phyloP scores from a whole-genome alignment of 2,329 filamentous ascomycete genomes.

The Bipolaris cookei region DNA sequence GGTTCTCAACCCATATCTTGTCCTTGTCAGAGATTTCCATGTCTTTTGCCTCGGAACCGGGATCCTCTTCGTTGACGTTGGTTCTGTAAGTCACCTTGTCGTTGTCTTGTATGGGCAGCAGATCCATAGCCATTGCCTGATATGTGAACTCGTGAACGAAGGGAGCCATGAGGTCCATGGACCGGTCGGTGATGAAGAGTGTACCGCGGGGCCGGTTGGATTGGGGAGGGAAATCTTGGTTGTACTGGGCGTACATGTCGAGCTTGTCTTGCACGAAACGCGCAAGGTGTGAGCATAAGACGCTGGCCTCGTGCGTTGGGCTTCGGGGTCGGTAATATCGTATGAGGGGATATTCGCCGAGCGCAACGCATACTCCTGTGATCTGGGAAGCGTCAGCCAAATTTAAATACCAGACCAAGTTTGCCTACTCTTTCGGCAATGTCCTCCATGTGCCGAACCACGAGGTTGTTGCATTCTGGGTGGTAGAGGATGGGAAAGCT shows the following conservation, averaged over 20 bases:
- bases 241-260: constrained; percentile 84
- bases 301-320: constrained; percentile 82
- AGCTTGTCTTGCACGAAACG: constrained; percentile 91
- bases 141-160: constrained; percentile 97
- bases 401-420: neutral
- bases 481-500: constrained; percentile 95
- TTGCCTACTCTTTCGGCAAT: constrained; percentile 80
- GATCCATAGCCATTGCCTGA: constrained; percentile 96
- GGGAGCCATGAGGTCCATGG: constrained; percentile 89
- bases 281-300: constrained; percentile 86
- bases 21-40: constrained; percentile 91
- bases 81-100: constrained; percentile 89
- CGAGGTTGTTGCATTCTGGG: constrained; percentile 82
- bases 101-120: constrained; percentile 84
- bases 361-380: constrained; percentile 82
- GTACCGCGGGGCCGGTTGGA: constrained; percentile 78
- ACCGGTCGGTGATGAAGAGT: constrained; percentile 85
- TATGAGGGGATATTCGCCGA: constrained; percentile 94
- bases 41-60: constrained; percentile 79
- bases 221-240: constrained; percentile 83
- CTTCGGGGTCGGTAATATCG: constrained; percentile 83
- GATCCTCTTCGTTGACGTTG: constrained; percentile 73
- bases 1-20: constrained; percentile 92
- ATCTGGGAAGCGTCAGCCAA: constrained; percentile 61
- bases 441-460: constrained; percentile 80